phyloP scores from a whole-genome alignment of 306 rosid species.

The Malus asiatica region DNA sequence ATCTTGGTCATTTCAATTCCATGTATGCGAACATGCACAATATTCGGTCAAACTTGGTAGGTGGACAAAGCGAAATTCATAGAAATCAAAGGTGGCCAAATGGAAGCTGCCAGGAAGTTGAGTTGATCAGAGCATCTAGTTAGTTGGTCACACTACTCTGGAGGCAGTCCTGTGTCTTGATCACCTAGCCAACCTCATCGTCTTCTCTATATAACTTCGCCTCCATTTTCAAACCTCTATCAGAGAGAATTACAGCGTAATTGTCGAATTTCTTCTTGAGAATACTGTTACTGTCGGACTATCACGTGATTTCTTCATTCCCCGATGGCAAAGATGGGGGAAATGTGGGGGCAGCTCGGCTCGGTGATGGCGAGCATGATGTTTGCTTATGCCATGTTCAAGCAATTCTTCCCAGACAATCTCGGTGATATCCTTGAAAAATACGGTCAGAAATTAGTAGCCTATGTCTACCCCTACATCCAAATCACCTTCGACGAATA shows the following conservation, averaged over 20 bases:
- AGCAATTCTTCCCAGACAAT: constrained; percentile 24
- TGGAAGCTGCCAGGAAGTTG: not conserved
- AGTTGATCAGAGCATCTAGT: too few relatives aligned
- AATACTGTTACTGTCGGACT: too few relatives aligned
- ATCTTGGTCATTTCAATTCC: too few relatives aligned
- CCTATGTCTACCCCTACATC: constrained; percentile 31
- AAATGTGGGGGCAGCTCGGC: constrained; percentile 27
- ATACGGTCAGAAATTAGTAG: constrained; percentile 5
- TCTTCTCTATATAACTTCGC: not conserved
- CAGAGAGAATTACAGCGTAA: too few relatives aligned
- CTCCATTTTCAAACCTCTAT: too few relatives aligned
- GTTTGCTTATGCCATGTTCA: constrained; percentile 24
- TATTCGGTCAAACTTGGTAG: too few relatives aligned
- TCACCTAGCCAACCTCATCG: not conserved
- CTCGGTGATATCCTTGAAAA: constrained; percentile 1
- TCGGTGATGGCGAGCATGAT: constrained; percentile 27
- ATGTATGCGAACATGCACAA: too few relatives aligned
- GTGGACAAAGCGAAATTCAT: too few relatives aligned
- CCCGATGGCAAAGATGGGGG: constrained; percentile 2
- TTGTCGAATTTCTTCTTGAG: too few relatives aligned
- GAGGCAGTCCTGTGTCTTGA: not conserved
- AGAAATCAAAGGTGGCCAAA: too few relatives aligned
- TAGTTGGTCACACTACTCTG: not conserved
- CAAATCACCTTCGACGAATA: constrained; percentile 39
- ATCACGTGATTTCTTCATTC: too few relatives aligned